A percentile compares a stretch with the other conserved stretches of the same genome.
Evolutionary conservation across 2,329 filamentous ascomycete species (phyloP).

Genomic region (Fusarium sacchari): DNA sequence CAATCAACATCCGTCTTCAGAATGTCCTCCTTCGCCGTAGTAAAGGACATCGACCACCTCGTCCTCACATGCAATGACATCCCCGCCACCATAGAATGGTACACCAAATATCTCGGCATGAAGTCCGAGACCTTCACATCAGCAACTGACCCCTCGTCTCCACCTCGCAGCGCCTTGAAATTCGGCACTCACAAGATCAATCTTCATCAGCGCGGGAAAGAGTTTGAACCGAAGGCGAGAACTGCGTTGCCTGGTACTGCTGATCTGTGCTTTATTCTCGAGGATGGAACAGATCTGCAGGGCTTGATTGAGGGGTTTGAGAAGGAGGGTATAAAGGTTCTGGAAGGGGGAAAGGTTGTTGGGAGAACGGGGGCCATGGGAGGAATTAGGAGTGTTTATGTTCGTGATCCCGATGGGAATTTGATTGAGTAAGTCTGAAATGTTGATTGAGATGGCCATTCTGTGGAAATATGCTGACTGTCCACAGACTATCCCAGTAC

Average conservation of each 20-base stretch:
- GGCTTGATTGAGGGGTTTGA: conserved; percentile 55
- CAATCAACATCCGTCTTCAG: not conserved
- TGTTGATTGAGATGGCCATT: fast-evolving
- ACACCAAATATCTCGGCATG: conserved; percentile 67
- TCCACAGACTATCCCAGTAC: conserved; percentile 1
- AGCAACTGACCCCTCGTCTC: conserved; percentile 45
- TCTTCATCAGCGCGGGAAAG: conserved; percentile 65
- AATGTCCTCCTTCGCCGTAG: conserved; percentile 40
- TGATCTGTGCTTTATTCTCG: conserved; percentile 68
- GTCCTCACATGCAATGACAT: conserved; percentile 67
- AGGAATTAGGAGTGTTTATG: conserved; percentile 66
- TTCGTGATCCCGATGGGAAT: conserved; percentile 70
- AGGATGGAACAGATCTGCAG: conserved; percentile 56
- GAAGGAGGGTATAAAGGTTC: conserved; percentile 57
- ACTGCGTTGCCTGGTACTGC: conserved; percentile 65
- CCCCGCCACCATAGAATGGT: conserved; percentile 62
- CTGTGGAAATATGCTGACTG: fast-evolving
- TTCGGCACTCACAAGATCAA: conserved; percentile 72
- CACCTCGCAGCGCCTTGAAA: conserved; percentile 59
- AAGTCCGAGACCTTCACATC: conserved; percentile 61
- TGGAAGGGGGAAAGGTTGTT: conserved; percentile 63
- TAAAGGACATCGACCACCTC: conserved; percentile 66
- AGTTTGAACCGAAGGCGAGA: conserved; percentile 69
- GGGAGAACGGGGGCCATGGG: conserved; percentile 65
- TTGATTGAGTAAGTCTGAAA: conserved; percentile 64